Base-by-base conservation (phyloP, 1,139 yeast species). In the Kodamaea arcana region DNA sequence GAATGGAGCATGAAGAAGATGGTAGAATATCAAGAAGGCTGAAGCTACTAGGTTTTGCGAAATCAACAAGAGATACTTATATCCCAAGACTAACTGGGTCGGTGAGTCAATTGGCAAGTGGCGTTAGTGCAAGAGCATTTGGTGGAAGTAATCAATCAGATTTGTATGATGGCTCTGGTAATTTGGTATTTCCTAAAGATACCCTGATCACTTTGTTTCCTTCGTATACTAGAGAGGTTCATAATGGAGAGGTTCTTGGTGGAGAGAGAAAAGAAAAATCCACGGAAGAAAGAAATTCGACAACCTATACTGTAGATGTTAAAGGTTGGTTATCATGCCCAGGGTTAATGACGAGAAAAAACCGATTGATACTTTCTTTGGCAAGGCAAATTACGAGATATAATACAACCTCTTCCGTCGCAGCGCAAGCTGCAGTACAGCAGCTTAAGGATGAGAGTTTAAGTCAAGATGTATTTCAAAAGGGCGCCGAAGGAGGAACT, bases 261-360 rank as follows among this genome's bases (percentile, higher is more conserved):
- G 2, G n/a, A n/a, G n/a, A n/a, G n/a, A n/a, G n/a, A n/a, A n/a
- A n/a, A n/a, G n/a, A n/a, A n/a, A n/a, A n/a, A n/a, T n/a, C n/a
- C n/a, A n/a, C n/a, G n/a, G n/a, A n/a, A n/a, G n/a, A n/a, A n/a
- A n/a, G n/a, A n/a, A n/a, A n/a, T n/a, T n/a, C n/a, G n/a, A n/a
- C n/a, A n/a, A 18, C 22, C 9, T 25, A 25, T 25, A 8, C 12
- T 13, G 14, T 25, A 8, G 78, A 80, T 34, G 76, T 87, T 2
- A 72, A 84, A 31, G 95, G 96, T 3, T 76, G 83, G 74, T 69
- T 86, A 8, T 77, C 71, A 39, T 68, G 85, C 29, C 88, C 88
- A 1, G 94, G 92, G 1, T 66, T 71, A 8, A 72, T 80, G 68
- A 74, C 78, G 21, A 65, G 95, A 32, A 84, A 83, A 50, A 84